These are phyloP conservation scores for Peribolospora kevripleyi DNA, from an alignment of 768 basidiomycete species.

Conservation along the genomic window DNA sequence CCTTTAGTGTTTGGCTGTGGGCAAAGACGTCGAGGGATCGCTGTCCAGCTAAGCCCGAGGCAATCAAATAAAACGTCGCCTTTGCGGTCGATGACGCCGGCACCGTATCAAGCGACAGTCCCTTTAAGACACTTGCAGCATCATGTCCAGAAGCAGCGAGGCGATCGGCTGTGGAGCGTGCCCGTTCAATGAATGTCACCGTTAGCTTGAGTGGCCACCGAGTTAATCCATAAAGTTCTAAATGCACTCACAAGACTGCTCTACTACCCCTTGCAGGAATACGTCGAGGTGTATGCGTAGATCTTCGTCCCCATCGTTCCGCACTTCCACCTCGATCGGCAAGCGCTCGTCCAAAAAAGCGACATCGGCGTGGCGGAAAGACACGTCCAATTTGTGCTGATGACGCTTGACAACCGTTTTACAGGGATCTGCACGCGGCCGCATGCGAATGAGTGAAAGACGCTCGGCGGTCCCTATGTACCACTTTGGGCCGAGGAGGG, in stretches of 20 bases:
- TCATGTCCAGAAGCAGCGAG: conserved; percentile 25
- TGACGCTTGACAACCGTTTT: conserved; percentile 22
- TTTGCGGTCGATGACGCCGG: conserved; percentile 39
- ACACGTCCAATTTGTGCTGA: conserved; percentile 33
- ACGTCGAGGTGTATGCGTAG: conserved; percentile 47
- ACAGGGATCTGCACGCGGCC: too few relatives aligned
- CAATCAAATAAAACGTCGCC: conserved; percentile 34
- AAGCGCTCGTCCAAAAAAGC: conserved; percentile 64
- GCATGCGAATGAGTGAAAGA: conserved; percentile 3
- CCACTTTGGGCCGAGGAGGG: too few relatives aligned
- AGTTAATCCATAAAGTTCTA: too few relatives aligned
- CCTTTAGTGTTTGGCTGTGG: conserved; percentile 16
- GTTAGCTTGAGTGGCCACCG: too few relatives aligned
- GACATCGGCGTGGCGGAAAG: conserved; percentile 35
- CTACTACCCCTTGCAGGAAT: conserved; percentile 33
- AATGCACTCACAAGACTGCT: too few relatives aligned
- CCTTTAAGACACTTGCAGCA: conserved; percentile 39
- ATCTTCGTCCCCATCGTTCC: conserved; percentile 43
- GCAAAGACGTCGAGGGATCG: conserved; percentile 60
- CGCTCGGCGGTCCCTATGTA: background rate
- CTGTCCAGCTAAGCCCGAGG: conserved; percentile 39
- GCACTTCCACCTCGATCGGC: conserved; percentile 43
- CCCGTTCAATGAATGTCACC: too few relatives aligned
- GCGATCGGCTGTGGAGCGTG: too few relatives aligned
- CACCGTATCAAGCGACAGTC: conserved; percentile 19